Base-by-base conservation (phyloP, 2,329 filamentous ascomycete species). In the Fusarium pininemorale region DNA sequence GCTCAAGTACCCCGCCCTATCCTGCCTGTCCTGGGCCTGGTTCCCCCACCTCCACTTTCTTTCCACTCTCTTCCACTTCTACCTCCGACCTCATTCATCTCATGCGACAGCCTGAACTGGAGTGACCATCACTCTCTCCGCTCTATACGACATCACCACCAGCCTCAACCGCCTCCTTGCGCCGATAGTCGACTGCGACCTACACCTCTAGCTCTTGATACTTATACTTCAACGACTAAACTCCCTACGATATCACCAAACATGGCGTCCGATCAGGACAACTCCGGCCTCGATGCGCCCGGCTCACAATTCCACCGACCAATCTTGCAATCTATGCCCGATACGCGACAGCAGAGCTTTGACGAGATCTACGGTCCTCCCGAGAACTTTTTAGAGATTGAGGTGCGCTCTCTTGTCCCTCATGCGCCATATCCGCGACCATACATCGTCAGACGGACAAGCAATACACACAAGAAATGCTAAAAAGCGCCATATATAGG, bases 331-430 rank as follows among this genome's bases (percentile, higher is more conserved):
- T 88, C 90, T 72, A 90, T 92, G 86, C 90, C 90, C 54, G 90
- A 92, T 81, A 90, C 93, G 77, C 93, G 95, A 79, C 91, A 94
- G 85, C 96, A 99, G 87, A 96, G 93, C 81, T 98, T 98, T 82
- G 96, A 99, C 85, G 96, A 99, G 88, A 98, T 98, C 83, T 99
- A 99, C 84, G 96, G 95, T 20, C 94, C 96, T 54, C 96, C 96
- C 11, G 96, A 99, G 88, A 99, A 99, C 87, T 98, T 98, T 82
- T 90, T 99, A 62, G 96, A 99, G 87, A 98, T 99, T 74, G 96
- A 99, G 88, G 95, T 96, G 66, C 73, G 79, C 63, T 44, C 50
- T 51, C 42, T 63, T 35, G 15, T n/a, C 18, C 38, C 39, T 41
- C 26, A 41, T 56, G 22, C 64, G 45, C 32, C 44, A 37, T 37